Evolutionary conservation across 1,139 yeast genomes (phyloP), one percentile per base, ranked within the genome.

Genomic region (Debaryomyces subglobosus): DNA sequence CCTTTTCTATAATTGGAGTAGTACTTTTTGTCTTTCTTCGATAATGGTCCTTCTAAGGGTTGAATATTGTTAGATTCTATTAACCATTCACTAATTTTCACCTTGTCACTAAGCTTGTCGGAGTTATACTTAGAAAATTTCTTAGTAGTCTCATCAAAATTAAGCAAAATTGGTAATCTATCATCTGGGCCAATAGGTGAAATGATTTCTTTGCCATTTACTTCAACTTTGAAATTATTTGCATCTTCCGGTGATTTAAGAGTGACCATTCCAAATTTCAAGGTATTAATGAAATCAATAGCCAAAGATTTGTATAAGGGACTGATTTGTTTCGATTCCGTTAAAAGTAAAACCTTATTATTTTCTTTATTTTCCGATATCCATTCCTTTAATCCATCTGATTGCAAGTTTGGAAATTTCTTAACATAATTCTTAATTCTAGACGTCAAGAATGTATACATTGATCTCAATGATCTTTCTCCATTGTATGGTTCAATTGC

Each of bases 391-490:
- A 51, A 61, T 41, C 44, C 67, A 52, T 55, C 71, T 18, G 64
- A 52, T 5, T 61, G 51, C 8, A 63, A 48, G 44, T 53, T 56
- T 36, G 61, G 70, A 39, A 85, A 63, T 59, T 80, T 79, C 58
- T 79, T 82, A 5, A 85, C 89, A 55, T 86, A 85, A 62, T 88
- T 89, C 63, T 89, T 87, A 50, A 92, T 74, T 57, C 90, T 76
- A 3, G 85, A 74, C 33, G 79, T 69, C 23, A 84, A 76, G 59
- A 79, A 84, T 40, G 80, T 78, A n/a, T 79, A 72, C 54, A 92
- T 75, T 2, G 85, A 73, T 47, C 78, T 77, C 27, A 84, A 73
- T 13, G 77, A 76, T 57, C 97, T 77, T 53, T 81, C 86, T 4
- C 97, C 97, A 30, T 67, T 69, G 62, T 87, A 92, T 2, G 74